Percentiles rank a stretch among this genome's conserved stretches.
phyloP scores from a whole-genome alignment of 2,329 filamentous ascomycete species.

The Tolypocladium inflatum region DNA sequence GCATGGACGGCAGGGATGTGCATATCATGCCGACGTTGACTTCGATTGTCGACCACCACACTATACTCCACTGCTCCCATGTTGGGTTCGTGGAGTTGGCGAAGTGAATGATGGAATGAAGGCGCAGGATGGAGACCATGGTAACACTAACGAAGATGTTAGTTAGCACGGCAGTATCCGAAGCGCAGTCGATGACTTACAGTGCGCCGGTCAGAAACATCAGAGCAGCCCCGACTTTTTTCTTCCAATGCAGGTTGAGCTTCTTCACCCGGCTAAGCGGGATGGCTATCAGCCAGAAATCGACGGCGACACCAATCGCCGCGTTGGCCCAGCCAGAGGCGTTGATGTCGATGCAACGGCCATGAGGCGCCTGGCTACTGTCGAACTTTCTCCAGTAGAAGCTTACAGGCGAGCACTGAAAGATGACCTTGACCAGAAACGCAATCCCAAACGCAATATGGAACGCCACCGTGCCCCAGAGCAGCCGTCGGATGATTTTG shows the following conservation, averaged over 20 bases:
- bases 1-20: slow-evolving; percentile 21
- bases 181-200: slow-evolving; percentile 11
- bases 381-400: slow-evolving; percentile 28
- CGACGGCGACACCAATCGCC: slow-evolving; percentile 28
- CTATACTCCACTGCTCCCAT: slow-evolving; percentile 17
- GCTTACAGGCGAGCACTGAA: slow-evolving; percentile 28
- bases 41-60: slow-evolving; percentile 24
- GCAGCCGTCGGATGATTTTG: slow-evolving; percentile 14
- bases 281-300: slow-evolving; percentile 31
- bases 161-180: neutral
- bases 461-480: slow-evolving; percentile 23
- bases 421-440: slow-evolving; percentile 21
- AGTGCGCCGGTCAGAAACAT: slow-evolving; percentile 35
- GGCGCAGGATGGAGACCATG: slow-evolving; percentile 18
- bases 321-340: slow-evolving; percentile 31
- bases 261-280: slow-evolving; percentile 27
- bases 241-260: slow-evolving; percentile 25
- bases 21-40: slow-evolving; percentile 13
- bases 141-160: slow-evolving; percentile 16
- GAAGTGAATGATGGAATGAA: slow-evolving; percentile 16
- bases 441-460: slow-evolving; percentile 15
- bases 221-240: slow-evolving; percentile 29
- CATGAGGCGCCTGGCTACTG: slow-evolving; percentile 20
- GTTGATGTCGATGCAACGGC: slow-evolving; percentile 29
- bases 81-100: slow-evolving; percentile 17